These are phyloP conservation scores for Ceratocystis colombiana DNA, from an alignment of 2,329 filamentous ascomycete species.

Conservation along the genomic window DNA sequence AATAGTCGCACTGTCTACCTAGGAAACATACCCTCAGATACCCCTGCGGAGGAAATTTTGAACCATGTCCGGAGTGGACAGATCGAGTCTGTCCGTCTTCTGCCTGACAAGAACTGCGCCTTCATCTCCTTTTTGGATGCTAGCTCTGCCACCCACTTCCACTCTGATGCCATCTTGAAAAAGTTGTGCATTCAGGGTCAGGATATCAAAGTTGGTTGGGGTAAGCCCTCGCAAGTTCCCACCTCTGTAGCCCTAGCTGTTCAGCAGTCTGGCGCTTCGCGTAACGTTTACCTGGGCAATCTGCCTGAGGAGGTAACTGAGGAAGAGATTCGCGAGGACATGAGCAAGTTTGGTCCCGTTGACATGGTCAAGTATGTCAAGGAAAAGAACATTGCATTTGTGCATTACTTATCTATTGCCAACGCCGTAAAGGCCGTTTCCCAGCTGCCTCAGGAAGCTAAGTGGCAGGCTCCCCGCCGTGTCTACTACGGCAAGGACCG, in stretches of 20 bases:
- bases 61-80: constrained; percentile 94
- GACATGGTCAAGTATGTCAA: constrained; percentile 96
- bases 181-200: constrained; percentile 97
- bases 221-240: constrained; percentile 94
- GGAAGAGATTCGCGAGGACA: constrained; percentile 84
- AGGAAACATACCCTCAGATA: constrained; percentile 97
- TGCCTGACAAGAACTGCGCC: constrained; percentile 98
- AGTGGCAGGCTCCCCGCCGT: constrained; percentile 90
- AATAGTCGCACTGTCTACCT: constrained; percentile 95
- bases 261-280: constrained; percentile 90
- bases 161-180: constrained; percentile 98
- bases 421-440: constrained; percentile 98
- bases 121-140: constrained; percentile 99
- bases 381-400: constrained; percentile 95
- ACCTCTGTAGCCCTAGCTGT: constrained; percentile 95
- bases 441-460: constrained; percentile 88
- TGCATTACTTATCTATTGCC: constrained; percentile 93
- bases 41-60: constrained; percentile 89
- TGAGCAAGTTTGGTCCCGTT: constrained; percentile 92
- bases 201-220: constrained; percentile 99
- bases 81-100: constrained; percentile 93
- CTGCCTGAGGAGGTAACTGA: constrained; percentile 81
- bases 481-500: constrained; percentile 99
- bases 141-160: constrained; percentile 95
- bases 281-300: constrained; percentile 95